phyloP scores from a whole-genome alignment of 1,284 basidiomycete genomes.

The Mycena citricolor region DNA sequence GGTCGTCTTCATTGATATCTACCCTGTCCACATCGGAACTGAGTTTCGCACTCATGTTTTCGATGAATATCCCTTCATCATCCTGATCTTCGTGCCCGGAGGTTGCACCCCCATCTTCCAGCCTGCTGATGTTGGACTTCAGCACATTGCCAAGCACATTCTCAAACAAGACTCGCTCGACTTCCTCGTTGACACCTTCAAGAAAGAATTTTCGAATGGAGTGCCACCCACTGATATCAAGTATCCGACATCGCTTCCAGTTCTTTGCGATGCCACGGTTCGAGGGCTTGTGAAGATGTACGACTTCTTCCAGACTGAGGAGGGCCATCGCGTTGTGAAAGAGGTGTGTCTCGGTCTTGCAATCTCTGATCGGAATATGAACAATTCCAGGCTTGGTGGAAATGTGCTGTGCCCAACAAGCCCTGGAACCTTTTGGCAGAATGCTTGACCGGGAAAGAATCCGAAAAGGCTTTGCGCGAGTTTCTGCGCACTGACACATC shows the following conservation, averaged over 20 bases:
- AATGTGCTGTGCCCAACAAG: slow-evolving; percentile 3
- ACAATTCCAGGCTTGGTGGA: slow-evolving; percentile 3
- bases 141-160: slow-evolving; percentile 8
- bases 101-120: slow-evolving; percentile 3
- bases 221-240: slow-evolving; percentile 4
- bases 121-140: slow-evolving; percentile 9
- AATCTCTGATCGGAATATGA: no score
- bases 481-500: slow-evolving; percentile 6
- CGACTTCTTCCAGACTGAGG: slow-evolving; percentile 2
- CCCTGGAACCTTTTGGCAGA: slow-evolving; percentile 7
- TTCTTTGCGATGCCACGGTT: slow-evolving; percentile 8
- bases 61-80: not conserved
- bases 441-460: not conserved
- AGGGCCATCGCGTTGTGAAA: slow-evolving; percentile 1
- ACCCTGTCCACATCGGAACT: slow-evolving; percentile 27
- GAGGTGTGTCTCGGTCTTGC: not conserved
- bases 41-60: slow-evolving; percentile 20
- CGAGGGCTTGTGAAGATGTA: slow-evolving; percentile 9
- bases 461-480: slow-evolving; percentile 4
- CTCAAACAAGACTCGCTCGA: slow-evolving; percentile 8
- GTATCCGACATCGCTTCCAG: not conserved
- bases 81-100: slow-evolving; percentile 6
- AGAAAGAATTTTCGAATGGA: not conserved
- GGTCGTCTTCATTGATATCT: slow-evolving; percentile 26
- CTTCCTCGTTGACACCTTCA: not conserved